Evolutionary conservation across 2,329 filamentous ascomycete species (phyloP).

Genomic region (Zasmidium citrigriseum): DNA sequence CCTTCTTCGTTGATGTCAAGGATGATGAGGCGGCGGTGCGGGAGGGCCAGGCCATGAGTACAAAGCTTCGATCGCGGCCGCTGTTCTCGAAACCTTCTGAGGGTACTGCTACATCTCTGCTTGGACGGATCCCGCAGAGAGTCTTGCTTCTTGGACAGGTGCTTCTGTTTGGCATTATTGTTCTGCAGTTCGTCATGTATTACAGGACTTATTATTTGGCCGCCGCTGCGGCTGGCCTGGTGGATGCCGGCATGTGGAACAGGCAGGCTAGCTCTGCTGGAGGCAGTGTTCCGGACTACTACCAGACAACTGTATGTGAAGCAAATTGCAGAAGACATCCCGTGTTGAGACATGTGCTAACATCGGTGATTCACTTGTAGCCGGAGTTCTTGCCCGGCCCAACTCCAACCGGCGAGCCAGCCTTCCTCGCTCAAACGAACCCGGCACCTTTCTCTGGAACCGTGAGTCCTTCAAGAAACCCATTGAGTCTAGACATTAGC

Average conservation of each 20-base stretch:
- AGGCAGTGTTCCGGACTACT: constrained; percentile 59
- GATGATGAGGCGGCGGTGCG: background rate
- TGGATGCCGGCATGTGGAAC: constrained; percentile 15
- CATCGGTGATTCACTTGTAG: too few species aligned
- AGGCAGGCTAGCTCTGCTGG: constrained; percentile 19
- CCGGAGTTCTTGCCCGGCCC: constrained; percentile 59
- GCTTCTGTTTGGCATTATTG: constrained; percentile 27
- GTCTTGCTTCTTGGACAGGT: constrained; percentile 21
- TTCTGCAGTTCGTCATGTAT: constrained; percentile 33
- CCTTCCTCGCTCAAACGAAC: constrained; percentile 72
- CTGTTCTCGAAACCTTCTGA: background rate
- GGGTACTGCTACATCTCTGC: background rate
- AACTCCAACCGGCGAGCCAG: constrained; percentile 67
- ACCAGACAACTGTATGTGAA: constrained; percentile 54
- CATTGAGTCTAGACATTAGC: background rate
- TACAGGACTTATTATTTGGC: constrained; percentile 32
- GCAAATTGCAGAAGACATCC: background rate
- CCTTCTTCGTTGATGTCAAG: too few species aligned
- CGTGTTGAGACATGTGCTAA: constrained; percentile 1
- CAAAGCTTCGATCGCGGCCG: constrained; percentile 1
- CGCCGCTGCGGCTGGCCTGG: constrained; percentile 28
- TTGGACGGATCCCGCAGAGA: background rate
- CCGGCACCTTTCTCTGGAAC: constrained; percentile 62
- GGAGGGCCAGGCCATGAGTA: background rate
- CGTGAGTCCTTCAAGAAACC: constrained; percentile 8